Conservation (phyloP, 371 early-diverging fungal species). For the Mortierella sp. region DNA sequence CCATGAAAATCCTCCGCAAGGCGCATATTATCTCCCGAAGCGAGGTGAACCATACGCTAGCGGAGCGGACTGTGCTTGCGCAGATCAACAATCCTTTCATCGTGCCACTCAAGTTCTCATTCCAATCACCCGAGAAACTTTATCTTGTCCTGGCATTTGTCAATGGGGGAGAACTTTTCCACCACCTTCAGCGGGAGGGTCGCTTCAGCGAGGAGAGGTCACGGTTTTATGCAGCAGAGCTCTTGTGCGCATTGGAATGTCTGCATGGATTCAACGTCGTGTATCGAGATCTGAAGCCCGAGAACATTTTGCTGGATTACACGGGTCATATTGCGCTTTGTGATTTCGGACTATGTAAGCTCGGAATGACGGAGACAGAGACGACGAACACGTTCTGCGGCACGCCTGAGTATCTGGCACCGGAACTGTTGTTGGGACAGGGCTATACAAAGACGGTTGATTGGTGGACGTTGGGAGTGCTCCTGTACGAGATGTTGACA, state of each 20-base stretch:
- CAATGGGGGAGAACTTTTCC: constrained; percentile 95
- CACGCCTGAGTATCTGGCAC: constrained; percentile 99
- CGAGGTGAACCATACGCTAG: constrained; percentile 89
- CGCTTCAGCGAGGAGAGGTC: constrained; percentile 76
- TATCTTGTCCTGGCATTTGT: constrained; percentile 94
- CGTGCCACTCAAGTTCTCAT: constrained; percentile 88
- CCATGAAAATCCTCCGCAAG: constrained; percentile 97
- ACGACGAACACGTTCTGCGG: constrained; percentile 98
- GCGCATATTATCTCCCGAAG: constrained; percentile 92
- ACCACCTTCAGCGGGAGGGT: constrained; percentile 86
- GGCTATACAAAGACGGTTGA: constrained; percentile 97
- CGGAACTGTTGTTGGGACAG: constrained; percentile 92
- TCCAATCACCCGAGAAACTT: constrained; percentile 89
- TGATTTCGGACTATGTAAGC: constrained; percentile 98
- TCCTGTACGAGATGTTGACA: constrained; percentile 96
- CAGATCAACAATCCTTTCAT: constrained; percentile 90
- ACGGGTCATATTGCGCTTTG: constrained; percentile 97
- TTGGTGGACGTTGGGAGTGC: constrained; percentile 98
- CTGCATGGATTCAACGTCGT: constrained; percentile 90
- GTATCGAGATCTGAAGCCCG: constrained; percentile 94
- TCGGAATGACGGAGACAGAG: constrained; percentile 93
- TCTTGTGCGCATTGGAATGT: constrained; percentile 86
- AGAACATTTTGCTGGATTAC: constrained; percentile 96
- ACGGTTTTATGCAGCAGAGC: constrained; percentile 80
- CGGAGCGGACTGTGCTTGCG: constrained; percentile 91